Evolutionary conservation across 257 asterid species (phyloP), one percentile per base, ranked within the genome.

Genomic region (Petunia secreta): DNA sequence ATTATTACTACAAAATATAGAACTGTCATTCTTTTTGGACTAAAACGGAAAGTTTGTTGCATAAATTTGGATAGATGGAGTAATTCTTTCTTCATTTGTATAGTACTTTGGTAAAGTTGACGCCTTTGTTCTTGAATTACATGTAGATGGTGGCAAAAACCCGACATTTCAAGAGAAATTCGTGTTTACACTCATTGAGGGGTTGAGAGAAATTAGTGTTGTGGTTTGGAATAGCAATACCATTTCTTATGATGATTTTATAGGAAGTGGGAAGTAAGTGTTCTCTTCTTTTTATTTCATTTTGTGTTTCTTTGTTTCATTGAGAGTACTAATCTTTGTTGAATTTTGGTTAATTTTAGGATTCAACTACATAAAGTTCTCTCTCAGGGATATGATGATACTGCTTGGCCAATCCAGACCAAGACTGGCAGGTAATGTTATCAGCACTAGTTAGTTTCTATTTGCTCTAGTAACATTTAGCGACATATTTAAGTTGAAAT

Each of bases 121-220:
- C 43, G 38, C 16, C 25, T 63, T 71, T 69, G 48, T 44, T 8
- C 11, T 58, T 39, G 78, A 48, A 59, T 46, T 82, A 78, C 79
- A 75, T 75, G 80, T 82, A 95, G 99, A 95, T 79, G 99, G 99
- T 71, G 97, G 96, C 7, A 95, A 92, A 81, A 91, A 90, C 41
- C 98, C 98, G 16, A 92, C 92, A n/a, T 95, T 95, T 86, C 98
- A 96, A 87, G 97, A 92, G 97, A 96, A 91, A 86, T 96, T 96
- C 79, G 88, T 87, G 84, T 91, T 96, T 79, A 86, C 87, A n/a
- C 83, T 96, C 84, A 90, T 96, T 63, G 98, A 96, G 87, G 99
- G 98, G 75, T 59, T 96, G 82, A 68, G 92, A 66, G 98, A 96
- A 85, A 6, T 94, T 8, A 82, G 82, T 74, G 91, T 88, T 78